Evolutionary conservation across 73 alveolate species (phyloP).

Genomic region (Effrenium voratum): DNA sequence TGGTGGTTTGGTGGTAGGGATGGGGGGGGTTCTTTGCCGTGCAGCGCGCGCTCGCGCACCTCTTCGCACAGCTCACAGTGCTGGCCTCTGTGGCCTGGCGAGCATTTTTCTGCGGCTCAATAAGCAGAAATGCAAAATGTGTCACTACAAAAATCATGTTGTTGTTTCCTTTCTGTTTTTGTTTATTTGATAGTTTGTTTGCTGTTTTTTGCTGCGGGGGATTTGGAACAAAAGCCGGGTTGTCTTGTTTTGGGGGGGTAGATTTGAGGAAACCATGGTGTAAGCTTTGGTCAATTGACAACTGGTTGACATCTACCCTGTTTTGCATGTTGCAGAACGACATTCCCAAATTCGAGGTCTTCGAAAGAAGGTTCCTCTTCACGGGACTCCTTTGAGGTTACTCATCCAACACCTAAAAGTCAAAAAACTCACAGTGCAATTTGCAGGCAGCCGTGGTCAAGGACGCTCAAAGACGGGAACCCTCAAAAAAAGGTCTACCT

Average conservation of each 20-base stretch:
- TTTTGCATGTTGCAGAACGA: no score
- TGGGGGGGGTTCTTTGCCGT: background rate
- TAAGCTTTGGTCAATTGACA: background rate
- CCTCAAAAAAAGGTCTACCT: no score
- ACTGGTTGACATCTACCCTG: no score
- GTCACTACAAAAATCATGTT: no score
- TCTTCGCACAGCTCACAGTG: slow-evolving; percentile 29
- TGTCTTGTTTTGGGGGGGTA: background rate
- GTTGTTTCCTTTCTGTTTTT: background rate
- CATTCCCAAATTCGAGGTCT: no score
- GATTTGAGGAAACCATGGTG: background rate
- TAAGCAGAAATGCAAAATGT: background rate
- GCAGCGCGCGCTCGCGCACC: background rate
- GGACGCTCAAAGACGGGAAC: no score
- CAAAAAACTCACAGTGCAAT: no score
- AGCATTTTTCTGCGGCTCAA: background rate
- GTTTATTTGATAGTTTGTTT: background rate
- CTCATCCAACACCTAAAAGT: no score
- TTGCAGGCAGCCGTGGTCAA: no score
- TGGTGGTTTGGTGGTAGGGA: background rate
- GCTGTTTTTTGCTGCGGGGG: background rate
- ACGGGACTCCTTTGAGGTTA: no score
- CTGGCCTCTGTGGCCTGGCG: slow-evolving; percentile 17
- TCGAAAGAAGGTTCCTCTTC: no score
- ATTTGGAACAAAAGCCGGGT: background rate